Conservation (phyloP, 331 rosid species). For the Malus hybrid region DNA sequence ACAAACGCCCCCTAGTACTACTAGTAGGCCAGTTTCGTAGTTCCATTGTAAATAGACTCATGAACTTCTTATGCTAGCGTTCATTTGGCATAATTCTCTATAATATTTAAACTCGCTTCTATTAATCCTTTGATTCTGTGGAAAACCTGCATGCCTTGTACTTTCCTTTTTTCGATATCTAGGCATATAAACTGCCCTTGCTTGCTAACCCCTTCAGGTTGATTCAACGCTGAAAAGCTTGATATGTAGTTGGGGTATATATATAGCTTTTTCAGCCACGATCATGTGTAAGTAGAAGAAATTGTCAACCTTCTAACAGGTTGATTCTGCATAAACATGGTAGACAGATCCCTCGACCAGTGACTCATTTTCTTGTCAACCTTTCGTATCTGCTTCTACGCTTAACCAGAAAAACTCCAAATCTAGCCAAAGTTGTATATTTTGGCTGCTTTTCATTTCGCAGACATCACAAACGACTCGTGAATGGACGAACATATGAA, state of each 20-base stretch:
- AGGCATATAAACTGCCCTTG: background rate
- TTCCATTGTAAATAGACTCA: conserved; percentile 19
- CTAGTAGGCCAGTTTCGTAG: conserved; percentile 5
- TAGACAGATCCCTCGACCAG: background rate
- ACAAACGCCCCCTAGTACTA: background rate
- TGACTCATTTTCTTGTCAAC: no score
- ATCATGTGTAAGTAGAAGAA: background rate
- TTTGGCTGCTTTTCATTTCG: background rate
- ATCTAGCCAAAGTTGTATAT: no score
- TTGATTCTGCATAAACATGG: background rate
- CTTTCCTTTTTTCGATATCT: background rate
- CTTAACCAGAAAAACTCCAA: no score
- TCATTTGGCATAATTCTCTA: background rate
- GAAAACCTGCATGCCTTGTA: background rate
- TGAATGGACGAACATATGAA: background rate
- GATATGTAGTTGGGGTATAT: background rate
- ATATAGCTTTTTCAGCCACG: no score
- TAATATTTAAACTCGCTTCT: background rate
- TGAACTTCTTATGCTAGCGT: background rate
- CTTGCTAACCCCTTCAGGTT: background rate
- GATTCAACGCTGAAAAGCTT: background rate
- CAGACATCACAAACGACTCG: background rate
- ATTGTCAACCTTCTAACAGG: background rate
- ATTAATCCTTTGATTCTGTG: background rate
- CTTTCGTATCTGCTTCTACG: no score